Evolutionary conservation across 2,329 filamentous ascomycete species (phyloP), one percentile per base, ranked within the genome.

Genomic region (Hymenoscyphus fructigenus): DNA sequence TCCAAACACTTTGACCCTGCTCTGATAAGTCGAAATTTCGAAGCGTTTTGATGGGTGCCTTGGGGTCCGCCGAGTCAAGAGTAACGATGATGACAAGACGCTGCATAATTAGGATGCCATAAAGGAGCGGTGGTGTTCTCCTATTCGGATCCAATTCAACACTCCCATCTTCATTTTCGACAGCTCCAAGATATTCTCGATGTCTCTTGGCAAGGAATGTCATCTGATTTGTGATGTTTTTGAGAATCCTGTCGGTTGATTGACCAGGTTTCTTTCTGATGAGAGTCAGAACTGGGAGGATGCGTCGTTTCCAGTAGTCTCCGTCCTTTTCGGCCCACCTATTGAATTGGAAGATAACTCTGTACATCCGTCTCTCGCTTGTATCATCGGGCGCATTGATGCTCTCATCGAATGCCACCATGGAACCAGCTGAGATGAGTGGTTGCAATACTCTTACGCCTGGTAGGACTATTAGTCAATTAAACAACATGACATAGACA

Each of bases 291-390:
- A 75, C 69, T 14, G 76, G 76, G 28, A 75, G 66, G 66, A 74
- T 74, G 23, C 71, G 70, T 47, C 67, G 68, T 28, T 69, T 70
- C 17, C 61, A 10, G 44, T 70, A 76, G 4, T 71, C 73, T 7
- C 75, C 76, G 66, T 77, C 75, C n/a, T 61, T 68, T 44, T 77
- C 73, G 23, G 75, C 68, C 75, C 74, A 77, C 60, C 69, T 74
- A 28, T 75, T 73, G 55, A 76, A 77, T 58, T 66, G 64, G 3
- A 73, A 65, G 17, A 76, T 69, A 60, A 73, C 71, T 62, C 7
- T 23, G 17, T 50, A 23, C n/a, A 50, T 23, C 20, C 44, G 44
- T 23, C 44, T 50, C 44, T 50, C 44, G 20, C 20, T 53, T 26
- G 20, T 53, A 23, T 53, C 23, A 10, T 23, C 14, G 20, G 47